These are phyloP conservation scores for Raffaelea ambrosiae DNA, from an alignment of 2,329 filamentous ascomycete genomes.

Conservation along the genomic window DNA sequence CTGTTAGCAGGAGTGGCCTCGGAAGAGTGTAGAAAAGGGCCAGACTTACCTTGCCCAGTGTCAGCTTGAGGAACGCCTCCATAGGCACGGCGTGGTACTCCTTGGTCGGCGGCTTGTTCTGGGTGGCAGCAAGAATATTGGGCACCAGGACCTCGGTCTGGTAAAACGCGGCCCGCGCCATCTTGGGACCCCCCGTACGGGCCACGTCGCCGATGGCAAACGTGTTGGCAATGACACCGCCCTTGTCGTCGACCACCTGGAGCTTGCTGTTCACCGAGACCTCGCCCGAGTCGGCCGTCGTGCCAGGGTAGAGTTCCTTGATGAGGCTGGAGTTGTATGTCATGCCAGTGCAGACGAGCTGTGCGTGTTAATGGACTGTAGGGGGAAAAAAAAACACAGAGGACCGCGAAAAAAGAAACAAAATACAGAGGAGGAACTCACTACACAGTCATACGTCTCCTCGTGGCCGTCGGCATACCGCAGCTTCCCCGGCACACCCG, in stretches of 20 bases:
- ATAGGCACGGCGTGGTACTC: conserved; percentile 1
- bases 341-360: conserved; percentile 55
- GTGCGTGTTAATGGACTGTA: conserved; percentile 2
- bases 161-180: conserved; percentile 43
- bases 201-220: conserved; percentile 59
- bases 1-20: not conserved
- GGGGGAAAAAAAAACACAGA: not conserved
- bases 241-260: conserved; percentile 38
- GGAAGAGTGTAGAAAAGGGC: not conserved
- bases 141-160: conserved; percentile 45
- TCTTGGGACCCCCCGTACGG: conserved; percentile 39
- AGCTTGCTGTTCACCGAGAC: conserved; percentile 48
- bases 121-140: conserved; percentile 32
- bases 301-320: conserved; percentile 28
- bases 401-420: not conserved
- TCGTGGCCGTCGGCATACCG: conserved; percentile 28
- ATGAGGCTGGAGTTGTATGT: conserved; percentile 45
- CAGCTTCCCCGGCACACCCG: conserved; percentile 30
- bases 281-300: conserved; percentile 37
- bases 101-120: not conserved
- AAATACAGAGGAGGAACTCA: conserved; percentile 1
- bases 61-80: conserved; percentile 8
- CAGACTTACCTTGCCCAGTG: conserved; percentile 7
- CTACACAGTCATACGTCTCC: conserved; percentile 29
- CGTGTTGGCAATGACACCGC: conserved; percentile 33